Base-by-base conservation (phyloP, 2,329 filamentous ascomycete genomes). In the Ophiocordyceps sinensis region DNA sequence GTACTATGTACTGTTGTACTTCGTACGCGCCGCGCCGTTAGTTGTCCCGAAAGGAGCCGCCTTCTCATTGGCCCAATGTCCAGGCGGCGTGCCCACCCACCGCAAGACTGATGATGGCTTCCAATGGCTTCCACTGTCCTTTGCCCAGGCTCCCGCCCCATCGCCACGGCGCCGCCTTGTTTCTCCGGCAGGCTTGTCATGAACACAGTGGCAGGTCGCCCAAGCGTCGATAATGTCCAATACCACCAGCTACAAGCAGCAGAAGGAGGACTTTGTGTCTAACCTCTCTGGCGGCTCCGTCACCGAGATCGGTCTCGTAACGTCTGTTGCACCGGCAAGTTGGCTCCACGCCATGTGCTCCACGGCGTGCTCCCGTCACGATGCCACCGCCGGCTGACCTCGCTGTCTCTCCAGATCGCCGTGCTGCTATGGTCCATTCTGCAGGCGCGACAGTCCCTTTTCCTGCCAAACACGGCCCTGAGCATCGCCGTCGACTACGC, bases 201-300 rank as follows among this genome's bases (percentile, higher is more conserved):
- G 19, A 4, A 19, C 19, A 19, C 19, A 19, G 19, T 4, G 19
- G 19, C 19, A 19, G 3, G 19, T 19, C 19, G 3, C 19, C 19
- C 23, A 26, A 5, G 23, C 23, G 19, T 26, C 23, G 23, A 26
- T 2, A 7, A 31, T 31, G 30, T 31, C 11, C 14, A 35, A 35
- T 2, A n/a, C 32, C 14, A 17, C 62, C 44, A 80, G 72, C 62
- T 94, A 95, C 69, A 98, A 95, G 65, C 76, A 82, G 54, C 72
- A 82, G 51, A 98, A 98, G 67, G 88, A 94, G 68, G 86, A 86
- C 56, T 94, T 94, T 60, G 91, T 98, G 55, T 94, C 89, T 41
- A 85, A 87, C 59, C 76, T 94, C 28, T 79, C 82, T 7, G 91
- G 91, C 34, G 86, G 91, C 44, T 73, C 78, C 28, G 79, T 94